Conservation (phyloP, 345 rosid species). For the Bretschneidera sinensis region DNA sequence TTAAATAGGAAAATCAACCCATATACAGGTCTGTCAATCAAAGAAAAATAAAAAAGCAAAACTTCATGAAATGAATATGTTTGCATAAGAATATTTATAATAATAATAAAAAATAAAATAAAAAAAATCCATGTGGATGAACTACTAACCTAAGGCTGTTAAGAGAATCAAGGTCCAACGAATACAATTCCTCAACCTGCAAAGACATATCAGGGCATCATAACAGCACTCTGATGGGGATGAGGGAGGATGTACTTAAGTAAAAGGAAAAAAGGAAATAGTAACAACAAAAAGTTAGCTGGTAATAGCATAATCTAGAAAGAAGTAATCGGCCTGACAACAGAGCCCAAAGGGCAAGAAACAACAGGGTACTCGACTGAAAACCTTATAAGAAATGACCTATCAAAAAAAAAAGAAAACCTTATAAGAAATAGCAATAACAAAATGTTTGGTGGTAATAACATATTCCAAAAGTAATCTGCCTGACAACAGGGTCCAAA, state of each 20-base stretch:
- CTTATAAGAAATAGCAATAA: no score
- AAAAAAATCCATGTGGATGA: neutral
- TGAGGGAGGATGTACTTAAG: neutral
- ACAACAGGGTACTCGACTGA: neutral
- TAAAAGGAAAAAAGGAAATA: neutral
- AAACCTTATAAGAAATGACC: no score
- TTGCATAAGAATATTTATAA: no score
- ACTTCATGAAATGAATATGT: neutral
- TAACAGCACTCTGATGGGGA: neutral
- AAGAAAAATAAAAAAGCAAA: neutral
- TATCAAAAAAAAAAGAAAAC: no score
- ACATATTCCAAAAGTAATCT: no score
- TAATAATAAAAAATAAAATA: neutral
- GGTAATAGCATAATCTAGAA: neutral
- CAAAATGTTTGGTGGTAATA: no score
- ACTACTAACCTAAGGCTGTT: constrained; percentile 67
- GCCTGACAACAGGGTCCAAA: no score
- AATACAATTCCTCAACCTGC: constrained; percentile 96
- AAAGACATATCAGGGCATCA: constrained; percentile 14
- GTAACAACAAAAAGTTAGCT: neutral
- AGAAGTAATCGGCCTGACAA: neutral
- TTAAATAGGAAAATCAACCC: constrained; percentile 97
- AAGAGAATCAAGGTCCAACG: constrained; percentile 84
- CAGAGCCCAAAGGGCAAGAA: neutral
- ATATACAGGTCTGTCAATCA: constrained; percentile 68